Base-by-base conservation (phyloP, 2,329 filamentous ascomycete genomes). In the Aureobasidium sp. region DNA sequence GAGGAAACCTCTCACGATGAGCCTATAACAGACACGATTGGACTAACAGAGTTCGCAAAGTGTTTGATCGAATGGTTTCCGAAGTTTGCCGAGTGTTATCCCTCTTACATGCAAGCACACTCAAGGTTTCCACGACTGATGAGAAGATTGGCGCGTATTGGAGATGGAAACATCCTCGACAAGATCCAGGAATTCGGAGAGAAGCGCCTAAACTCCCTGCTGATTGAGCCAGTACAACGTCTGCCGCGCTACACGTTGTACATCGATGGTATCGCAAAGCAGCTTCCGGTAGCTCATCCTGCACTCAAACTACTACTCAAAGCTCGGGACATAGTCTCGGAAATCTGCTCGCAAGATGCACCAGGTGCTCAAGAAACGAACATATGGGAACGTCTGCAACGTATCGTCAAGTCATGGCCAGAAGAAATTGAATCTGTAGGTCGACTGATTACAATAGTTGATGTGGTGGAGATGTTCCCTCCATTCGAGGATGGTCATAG, bases 221-320 rank as follows among this genome's bases (percentile, higher is more conserved):
- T 99, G 60, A 99, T 99, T 72, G 94, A 99, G 74, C 94, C 94
- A 2, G 92, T 99, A 0, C 94, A 99, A 74, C 84, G 94, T 58
- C 81, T 99, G 58, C 94, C 94, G 29, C 87, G 94, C 29, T 99
- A 99, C 76, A 97, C 91, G 70, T 80, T 99, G 39, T 88, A 97
- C 70, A 97, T 99, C 68, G 94, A 99, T 76, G 92, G 95, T 70
- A 97, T 99, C 70, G 84, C 94, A 52, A 86, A 87, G 66, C 91
- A 89, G 64, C 82, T 97, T 19, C 92, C 93, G 5, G 84, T 92
- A 56, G 86, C 89, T 9, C 92, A 97, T 71, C 90, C 91, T 2
- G 92, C 92, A 0, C 81, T 96, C 59, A 87, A 89, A 67, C 81
- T 83, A 2, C 87, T 99, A 76, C 82, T 97, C 45, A 92, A 91